A percentile compares a stretch with the other conserved stretches of the same genome.
phyloP scores from a whole-genome alignment of 179 eudicot genomes.

The Monotropa hypopitys region DNA sequence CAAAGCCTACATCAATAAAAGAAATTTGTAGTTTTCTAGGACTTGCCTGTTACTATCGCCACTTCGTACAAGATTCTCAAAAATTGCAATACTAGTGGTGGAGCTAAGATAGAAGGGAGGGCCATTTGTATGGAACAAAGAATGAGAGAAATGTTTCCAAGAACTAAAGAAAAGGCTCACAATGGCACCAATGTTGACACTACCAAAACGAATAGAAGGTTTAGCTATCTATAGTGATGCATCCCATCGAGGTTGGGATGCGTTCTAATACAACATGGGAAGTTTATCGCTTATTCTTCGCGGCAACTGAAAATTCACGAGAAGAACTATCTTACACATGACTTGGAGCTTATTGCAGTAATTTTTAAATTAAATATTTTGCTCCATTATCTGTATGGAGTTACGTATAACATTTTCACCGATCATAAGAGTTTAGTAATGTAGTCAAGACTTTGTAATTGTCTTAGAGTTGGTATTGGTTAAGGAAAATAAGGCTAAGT shows the following conservation, averaged over 20 bases:
- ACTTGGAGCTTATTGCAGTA: neutral
- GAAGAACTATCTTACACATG: neutral
- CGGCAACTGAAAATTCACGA: neutral
- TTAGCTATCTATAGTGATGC: too few species aligned
- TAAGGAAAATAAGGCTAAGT: too few species aligned
- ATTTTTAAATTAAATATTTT: neutral
- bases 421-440: neutral
- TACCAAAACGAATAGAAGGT: too few species aligned
- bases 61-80: too few species aligned
- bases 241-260: too few species aligned
- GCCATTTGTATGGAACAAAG: neutral
- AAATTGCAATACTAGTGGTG: too few species aligned
- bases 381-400: neutral
- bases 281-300: neutral
- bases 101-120: neutral
- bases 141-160: neutral
- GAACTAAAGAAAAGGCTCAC: too few species aligned
- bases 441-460: too few species aligned
- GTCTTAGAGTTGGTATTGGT: too few species aligned
- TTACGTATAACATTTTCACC: neutral
- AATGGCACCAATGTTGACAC: too few species aligned
- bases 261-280: neutral
- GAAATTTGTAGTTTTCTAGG: neutral
- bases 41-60: neutral
- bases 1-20: neutral